Percentiles rank a stretch among this genome's conserved stretches.
Conservation (phyloP, 1,284 basidiomycete genomes). For the Ustilago hordei region DNA sequence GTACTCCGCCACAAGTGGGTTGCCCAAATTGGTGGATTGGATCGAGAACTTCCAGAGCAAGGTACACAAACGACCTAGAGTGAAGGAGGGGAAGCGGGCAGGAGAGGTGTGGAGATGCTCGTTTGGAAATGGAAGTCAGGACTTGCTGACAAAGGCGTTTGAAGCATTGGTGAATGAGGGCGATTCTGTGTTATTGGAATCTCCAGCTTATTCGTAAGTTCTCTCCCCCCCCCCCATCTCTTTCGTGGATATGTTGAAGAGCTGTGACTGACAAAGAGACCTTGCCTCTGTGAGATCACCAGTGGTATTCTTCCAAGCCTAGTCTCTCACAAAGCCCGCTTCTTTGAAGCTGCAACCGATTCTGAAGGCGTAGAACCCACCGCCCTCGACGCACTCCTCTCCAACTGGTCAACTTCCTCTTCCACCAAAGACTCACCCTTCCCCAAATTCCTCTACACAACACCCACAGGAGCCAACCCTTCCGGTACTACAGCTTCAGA, state of each 20-base stretch:
- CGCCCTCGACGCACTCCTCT: slow-evolving; percentile 77
- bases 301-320: slow-evolving; percentile 62
- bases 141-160: slow-evolving; percentile 82
- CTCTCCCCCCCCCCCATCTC: neutral
- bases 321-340: slow-evolving; percentile 38
- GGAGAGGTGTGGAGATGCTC: slow-evolving; percentile 71
- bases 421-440: slow-evolving; percentile 74
- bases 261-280: neutral
- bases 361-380: slow-evolving; percentile 78
- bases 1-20: slow-evolving; percentile 79
- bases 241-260: neutral
- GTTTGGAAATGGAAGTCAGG: slow-evolving; percentile 86
- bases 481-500: slow-evolving; percentile 67
- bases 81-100: slow-evolving; percentile 70
- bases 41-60: slow-evolving; percentile 73
- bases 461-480: slow-evolving; percentile 71
- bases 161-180: slow-evolving; percentile 79
- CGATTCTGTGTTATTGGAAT: slow-evolving; percentile 85
- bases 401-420: slow-evolving; percentile 77
- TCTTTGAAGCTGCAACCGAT: slow-evolving; percentile 80
- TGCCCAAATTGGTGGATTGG: slow-evolving; percentile 78
- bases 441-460: slow-evolving; percentile 86
- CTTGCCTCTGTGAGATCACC: neutral
- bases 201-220: slow-evolving; percentile 80
- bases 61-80: slow-evolving; percentile 73